Base-by-base conservation (phyloP, 441 rosid species). In the Melastoma candidum region DNA sequence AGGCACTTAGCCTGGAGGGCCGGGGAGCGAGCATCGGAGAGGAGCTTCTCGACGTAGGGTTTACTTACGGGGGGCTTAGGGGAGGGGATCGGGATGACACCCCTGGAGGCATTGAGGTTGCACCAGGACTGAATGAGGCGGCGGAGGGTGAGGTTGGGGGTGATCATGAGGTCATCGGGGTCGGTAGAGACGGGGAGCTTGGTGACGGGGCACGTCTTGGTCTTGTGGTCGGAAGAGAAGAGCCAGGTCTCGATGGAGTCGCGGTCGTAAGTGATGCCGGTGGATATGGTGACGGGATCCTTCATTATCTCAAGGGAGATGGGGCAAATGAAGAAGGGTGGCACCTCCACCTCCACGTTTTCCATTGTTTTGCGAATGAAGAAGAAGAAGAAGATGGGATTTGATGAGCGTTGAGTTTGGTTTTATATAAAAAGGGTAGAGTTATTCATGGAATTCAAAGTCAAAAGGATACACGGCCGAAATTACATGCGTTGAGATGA, bases 101-200 rank as follows among this genome's bases (percentile, higher is more conserved):
- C 92, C 26, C 78, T 46, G 0, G 90, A 78, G 29, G 89, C 90
- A 56, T 92, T 85, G 59, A 85, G 82, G 9, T 78, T 85, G 70
- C 96, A 92, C 95, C 96, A 88, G 4, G 87, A 79, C 60, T 87
- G 98, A 53, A 92, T 77, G 59, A 92, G 57, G 7, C 92, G 77
- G 17, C 87, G 81, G 44, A 88, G 80, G 36, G 88, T 87, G 54
- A 78, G 81, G 74, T 90, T 90, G 11, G 96, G 98, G 0, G 90
- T 90, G 11, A 17, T 17, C 22, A 90, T 71, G n/a, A 29, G 36
- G 36, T 29, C 36, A 3, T 85, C 89, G 44, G 66, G 56, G 49
- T 68, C 84, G 25, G 17, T 9, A 3, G 77, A n/a, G 3, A 84
- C 57, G 46, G 57, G 60, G 54, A 76, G 89, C 59, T 84, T 92